Base-by-base conservation (phyloP, 345 rosid genomes). In the Syzygium aqueum region DNA sequence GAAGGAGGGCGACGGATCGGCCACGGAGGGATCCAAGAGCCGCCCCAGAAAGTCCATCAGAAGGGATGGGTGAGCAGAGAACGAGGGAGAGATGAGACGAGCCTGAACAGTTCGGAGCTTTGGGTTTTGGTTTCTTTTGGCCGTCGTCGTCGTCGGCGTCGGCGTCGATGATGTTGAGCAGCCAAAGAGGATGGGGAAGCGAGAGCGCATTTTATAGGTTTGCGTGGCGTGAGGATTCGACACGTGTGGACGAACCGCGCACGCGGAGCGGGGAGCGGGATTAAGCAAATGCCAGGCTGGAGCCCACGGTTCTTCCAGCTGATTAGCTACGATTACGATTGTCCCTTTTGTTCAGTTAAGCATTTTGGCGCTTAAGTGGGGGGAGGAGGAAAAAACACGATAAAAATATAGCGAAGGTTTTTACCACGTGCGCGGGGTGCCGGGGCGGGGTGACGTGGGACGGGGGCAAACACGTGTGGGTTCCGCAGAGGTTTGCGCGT, bases 151-250 rank as follows among this genome's bases (percentile, higher is more conserved):
- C 46, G 46, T 37, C 40, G 40, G 3, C 40, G 40, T 40, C 43
- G 43, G 43, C 43, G 43, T 43, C 46, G 46, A 6, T 50, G 51
- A 9, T 11, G 65, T 27, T 59, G 82, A 73, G 82, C 49, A 25
- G 27, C 4, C 46, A 43, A 43, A 43, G 0, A 5, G 5, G 5
- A 0, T 1, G 46, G 0, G 0, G 7, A 21, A 40, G 15, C 1
- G 15, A 10, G 49, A 1, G 82, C 19, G 23, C 49, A 57, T 85
- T 85, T 46, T 46, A 61, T 85, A 85, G 82, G 28, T 85, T 63
- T 49, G n/a, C 40, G n/a, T 9, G 10, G 6, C 21, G 16, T 4
- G 52, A n/a, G 1, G 50, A 14, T n/a, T 3, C 3, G 87, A 50
- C 80, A 85, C 87, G 87, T 85, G 87, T 43, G 23, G 43, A 16